Percentiles rank a stretch among this genome's conserved stretches.
Evolutionary conservation across 1,284 basidiomycete species (phyloP).

Genomic region (Taiwanofungus camphoratus): DNA sequence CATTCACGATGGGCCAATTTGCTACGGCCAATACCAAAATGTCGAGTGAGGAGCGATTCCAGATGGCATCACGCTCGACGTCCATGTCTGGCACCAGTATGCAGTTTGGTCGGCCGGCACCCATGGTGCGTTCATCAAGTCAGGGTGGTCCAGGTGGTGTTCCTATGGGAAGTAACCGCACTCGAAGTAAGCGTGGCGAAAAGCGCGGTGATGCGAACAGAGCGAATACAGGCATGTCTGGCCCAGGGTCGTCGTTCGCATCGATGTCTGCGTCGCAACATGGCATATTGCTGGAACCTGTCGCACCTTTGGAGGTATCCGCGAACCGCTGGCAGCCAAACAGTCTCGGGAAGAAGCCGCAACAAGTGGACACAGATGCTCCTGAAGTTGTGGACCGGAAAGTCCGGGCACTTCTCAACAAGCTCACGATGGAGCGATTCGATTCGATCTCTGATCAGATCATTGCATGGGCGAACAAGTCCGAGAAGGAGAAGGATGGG

Average conservation of each 20-base stretch:
- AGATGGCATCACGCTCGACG: slow-evolving; percentile 35
- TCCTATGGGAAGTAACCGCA: slow-evolving; percentile 51
- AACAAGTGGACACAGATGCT: slow-evolving; percentile 56
- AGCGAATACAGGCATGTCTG: slow-evolving; percentile 17
- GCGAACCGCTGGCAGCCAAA: slow-evolving; percentile 73
- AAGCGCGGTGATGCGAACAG: slow-evolving; percentile 48
- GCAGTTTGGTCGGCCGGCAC: slow-evolving; percentile 42
- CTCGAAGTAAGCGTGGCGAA: slow-evolving; percentile 68
- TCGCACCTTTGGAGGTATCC: slow-evolving; percentile 69
- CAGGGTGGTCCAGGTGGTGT: slow-evolving; percentile 57
- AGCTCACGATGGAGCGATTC: slow-evolving; percentile 96
- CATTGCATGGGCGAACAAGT: slow-evolving; percentile 86
- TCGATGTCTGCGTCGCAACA: slow-evolving; percentile 14
- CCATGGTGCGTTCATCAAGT: slow-evolving; percentile 72
- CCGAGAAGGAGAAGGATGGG: slow-evolving; percentile 88
- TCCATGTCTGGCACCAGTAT: slow-evolving; percentile 35
- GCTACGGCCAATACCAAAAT: slow-evolving; percentile 46
- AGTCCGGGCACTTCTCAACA: slow-evolving; percentile 92
- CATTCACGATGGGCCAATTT: slow-evolving; percentile 76
- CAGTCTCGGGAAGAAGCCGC: slow-evolving; percentile 28
- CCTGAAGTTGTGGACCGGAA: slow-evolving; percentile 87
- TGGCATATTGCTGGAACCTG: slow-evolving; percentile 40
- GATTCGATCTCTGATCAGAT: slow-evolving; percentile 68
- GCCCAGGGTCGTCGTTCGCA: slow-evolving; percentile 18
- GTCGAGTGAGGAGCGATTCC: slow-evolving; percentile 72